These are phyloP conservation scores for Penicillium nucicola DNA, from an alignment of 495 filamentous ascomycete species.

Conservation along the genomic window DNA sequence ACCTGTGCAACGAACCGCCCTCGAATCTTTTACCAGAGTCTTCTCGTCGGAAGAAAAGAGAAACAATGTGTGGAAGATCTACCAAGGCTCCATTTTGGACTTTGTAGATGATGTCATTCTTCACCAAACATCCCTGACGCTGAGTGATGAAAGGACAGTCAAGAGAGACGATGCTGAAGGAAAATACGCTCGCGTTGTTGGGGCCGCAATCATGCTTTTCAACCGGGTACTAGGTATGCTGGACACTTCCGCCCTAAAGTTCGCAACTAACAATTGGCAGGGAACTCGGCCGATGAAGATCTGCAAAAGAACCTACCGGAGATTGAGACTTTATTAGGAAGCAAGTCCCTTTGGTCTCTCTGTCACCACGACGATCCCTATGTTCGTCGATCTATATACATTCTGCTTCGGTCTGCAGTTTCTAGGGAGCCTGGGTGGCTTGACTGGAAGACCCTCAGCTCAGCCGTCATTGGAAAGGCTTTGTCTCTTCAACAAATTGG, in stretches of 20 bases:
- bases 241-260: not conserved
- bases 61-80: slow-evolving; percentile 69
- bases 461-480: slow-evolving; percentile 64
- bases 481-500: slow-evolving; percentile 65
- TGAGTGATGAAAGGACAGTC: slow-evolving; percentile 84
- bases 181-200: slow-evolving; percentile 79
- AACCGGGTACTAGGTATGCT: slow-evolving; percentile 45
- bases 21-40: slow-evolving; percentile 67
- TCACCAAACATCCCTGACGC: slow-evolving; percentile 70
- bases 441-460: slow-evolving; percentile 60
- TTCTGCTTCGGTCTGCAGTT: slow-evolving; percentile 59
- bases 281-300: slow-evolving; percentile 45
- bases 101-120: slow-evolving; percentile 73
- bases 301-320: slow-evolving; percentile 44
- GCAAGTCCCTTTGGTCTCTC: slow-evolving; percentile 74
- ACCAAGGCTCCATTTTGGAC: slow-evolving; percentile 70
- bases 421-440: slow-evolving; percentile 57
- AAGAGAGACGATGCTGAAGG: slow-evolving; percentile 79
- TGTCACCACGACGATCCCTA: slow-evolving; percentile 61
- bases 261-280: slow-evolving; percentile 17
- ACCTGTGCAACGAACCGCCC: slow-evolving; percentile 65
- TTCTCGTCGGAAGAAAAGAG: slow-evolving; percentile 79
- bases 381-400: slow-evolving; percentile 68
- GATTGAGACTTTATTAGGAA: slow-evolving; percentile 57
- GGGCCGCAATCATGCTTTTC: slow-evolving; percentile 49